Base-by-base conservation (phyloP, 73 alveolate genomes). In the Stentor coeruleus region DNA sequence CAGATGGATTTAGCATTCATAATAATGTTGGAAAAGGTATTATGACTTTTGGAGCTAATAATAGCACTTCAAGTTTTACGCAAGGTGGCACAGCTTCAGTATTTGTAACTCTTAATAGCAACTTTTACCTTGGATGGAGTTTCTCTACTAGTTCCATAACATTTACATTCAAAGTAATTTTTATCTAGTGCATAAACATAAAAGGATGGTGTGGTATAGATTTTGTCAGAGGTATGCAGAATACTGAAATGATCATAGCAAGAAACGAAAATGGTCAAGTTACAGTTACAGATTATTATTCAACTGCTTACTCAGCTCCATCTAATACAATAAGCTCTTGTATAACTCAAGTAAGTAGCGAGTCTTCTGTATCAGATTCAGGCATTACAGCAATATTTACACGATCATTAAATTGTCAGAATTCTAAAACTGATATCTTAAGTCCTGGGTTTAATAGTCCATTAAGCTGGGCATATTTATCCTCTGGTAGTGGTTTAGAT, bases 121-220 rank as follows among this genome's bases (percentile, higher is more conserved):
- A 33, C 33, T 66, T 66, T 40, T 66, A 20, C 33, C 79, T 66
- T 66, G n/a, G 40, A 0, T 66, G 79, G 37, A 3, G 33, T 0
- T 20, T 66, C 1, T 37, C 42, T 14, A 40, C n/a, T 20, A 15
- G 15, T 40, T 26, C 42, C 33, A 66, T 66, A 28, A 66, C 79
- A 2, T 66, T 66, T 33, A 31, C 40, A 33, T 66, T 66, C 33
- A 66, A 66, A 28, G n/a, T 20, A 20, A 20, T 26, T 28, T 66
- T 66, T 66, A 49, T 11, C 6, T 49, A 49, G 66, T 49, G 66
- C 20, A 11, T 49, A 6, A 20, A 49, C 20, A 49, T 49, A 6
- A 26, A 66, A 20, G 79, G 42, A 20, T 66, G 79, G 37, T 66
- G 79, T 40, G 79, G 79, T 28, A 66, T 66, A 37, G 39, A 40